Conservation (phyloP, 1,284 basidiomycete species). For the Moesziomyces aphidis region DNA sequence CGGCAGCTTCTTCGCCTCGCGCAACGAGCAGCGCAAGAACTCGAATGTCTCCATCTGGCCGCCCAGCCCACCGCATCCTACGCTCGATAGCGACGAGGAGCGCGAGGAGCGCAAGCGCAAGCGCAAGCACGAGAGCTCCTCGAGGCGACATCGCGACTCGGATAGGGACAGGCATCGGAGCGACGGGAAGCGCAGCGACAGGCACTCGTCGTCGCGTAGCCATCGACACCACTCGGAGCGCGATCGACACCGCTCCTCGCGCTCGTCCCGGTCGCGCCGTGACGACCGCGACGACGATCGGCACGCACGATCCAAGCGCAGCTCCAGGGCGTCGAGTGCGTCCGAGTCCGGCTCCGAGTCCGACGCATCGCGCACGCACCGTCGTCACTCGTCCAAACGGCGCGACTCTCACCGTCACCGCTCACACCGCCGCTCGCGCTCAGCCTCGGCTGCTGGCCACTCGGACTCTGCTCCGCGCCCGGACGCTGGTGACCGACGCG, state of each 20-base stretch:
- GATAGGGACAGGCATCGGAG: conserved; percentile 23
- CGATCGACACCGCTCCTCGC: conserved; percentile 8
- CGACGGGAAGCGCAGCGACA: conserved; percentile 19
- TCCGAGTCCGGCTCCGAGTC: conserved; percentile 15
- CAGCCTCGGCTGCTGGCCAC: conserved; percentile 10
- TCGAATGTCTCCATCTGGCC: conserved; percentile 58
- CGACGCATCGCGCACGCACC: conserved; percentile 16
- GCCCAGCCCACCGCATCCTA: conserved; percentile 45
- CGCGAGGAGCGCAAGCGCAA: conserved; percentile 31
- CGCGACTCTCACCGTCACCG: conserved; percentile 12
- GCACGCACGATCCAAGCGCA: conserved; percentile 14
- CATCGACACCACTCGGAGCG: conserved; percentile 19
- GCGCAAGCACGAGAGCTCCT: conserved; percentile 20
- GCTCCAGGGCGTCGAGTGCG: conserved; percentile 16
- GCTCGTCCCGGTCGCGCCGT: conserved; percentile 24
- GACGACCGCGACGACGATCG: conserved; percentile 11
- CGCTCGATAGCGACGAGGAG: conserved; percentile 46
- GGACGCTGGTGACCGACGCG: too few relatives aligned
- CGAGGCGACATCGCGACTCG: neutral
- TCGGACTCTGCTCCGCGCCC: neutral
- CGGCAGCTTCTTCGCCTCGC: conserved; percentile 43
- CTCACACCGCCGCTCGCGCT: conserved; percentile 16
- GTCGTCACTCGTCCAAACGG: conserved; percentile 15
- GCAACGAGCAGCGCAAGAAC: conserved; percentile 55
- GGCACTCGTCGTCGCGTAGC: conserved; percentile 17